A percentile compares a stretch with the other conserved stretches of the same genome.
Conservation (phyloP, 176 grass and related monocot genomes). For the Paspalum notatum region DNA sequence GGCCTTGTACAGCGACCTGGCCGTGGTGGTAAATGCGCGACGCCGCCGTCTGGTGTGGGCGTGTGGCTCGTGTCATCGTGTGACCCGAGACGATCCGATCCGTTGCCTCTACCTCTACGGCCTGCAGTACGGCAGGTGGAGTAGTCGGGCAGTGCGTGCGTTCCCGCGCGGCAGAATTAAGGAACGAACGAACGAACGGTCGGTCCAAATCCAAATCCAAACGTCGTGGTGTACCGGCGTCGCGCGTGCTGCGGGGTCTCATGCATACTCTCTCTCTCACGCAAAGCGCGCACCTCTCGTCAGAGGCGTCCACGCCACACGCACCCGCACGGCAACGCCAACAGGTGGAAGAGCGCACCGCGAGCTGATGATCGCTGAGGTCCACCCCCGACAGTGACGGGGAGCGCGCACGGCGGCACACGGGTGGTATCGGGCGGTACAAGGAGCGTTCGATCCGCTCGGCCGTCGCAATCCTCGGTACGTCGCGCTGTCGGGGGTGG, state of each 20-base stretch:
- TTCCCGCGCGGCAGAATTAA: background rate
- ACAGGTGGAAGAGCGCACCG: no score
- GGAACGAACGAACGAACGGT: background rate
- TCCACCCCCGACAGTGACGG: no score
- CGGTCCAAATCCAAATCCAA: background rate
- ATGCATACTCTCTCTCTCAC: no score
- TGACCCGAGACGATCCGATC: background rate
- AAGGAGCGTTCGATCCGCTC: no score
- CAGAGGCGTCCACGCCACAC: no score
- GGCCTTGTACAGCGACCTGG: background rate
- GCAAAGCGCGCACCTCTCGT: no score
- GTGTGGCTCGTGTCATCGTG: background rate
- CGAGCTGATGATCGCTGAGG: no score
- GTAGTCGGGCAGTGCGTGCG: background rate
- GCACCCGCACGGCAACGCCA: background rate
- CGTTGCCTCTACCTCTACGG: background rate
- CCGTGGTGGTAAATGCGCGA: conserved; percentile 37
- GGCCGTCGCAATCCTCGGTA: conserved; percentile 14
- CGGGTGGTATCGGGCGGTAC: no score
- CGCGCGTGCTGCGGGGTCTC: no score
- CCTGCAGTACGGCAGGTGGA: background rate
- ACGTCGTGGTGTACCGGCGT: background rate
- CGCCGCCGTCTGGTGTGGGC: no score
- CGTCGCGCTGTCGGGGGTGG: background rate
- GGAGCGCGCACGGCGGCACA: no score